Evolutionary conservation across 1,284 basidiomycete species (phyloP).

Genomic region (Apiotrichum gamsii): DNA sequence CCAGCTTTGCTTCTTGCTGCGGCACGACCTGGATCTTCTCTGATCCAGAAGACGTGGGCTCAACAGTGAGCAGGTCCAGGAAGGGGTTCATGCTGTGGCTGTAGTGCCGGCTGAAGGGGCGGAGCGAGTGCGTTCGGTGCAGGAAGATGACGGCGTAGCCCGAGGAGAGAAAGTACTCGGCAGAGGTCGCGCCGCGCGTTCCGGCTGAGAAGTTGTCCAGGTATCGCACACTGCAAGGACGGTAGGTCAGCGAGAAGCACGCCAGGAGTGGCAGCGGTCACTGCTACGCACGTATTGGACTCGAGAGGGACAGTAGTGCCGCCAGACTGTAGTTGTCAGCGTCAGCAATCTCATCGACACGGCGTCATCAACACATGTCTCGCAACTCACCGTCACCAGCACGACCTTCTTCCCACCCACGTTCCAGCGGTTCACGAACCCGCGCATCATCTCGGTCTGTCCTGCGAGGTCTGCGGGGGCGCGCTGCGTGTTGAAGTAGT

Average conservation of each 20-base stretch:
- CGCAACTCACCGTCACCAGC: conserved; percentile 74
- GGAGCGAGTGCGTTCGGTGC: conserved; percentile 93
- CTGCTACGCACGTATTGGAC: conserved; percentile 78
- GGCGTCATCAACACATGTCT: no score
- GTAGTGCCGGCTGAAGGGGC: conserved; percentile 94
- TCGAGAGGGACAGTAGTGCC: conserved; percentile 93
- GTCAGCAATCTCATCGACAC: no score
- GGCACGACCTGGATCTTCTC: conserved; percentile 53
- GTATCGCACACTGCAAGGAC: conserved; percentile 84
- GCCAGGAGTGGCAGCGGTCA: background rate
- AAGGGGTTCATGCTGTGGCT: conserved; percentile 97
- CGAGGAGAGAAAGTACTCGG: conserved; percentile 87
- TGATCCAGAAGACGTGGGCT: background rate
- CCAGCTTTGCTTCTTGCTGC: conserved; percentile 58
- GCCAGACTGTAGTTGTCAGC: conserved; percentile 78
- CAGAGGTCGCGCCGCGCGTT: conserved; percentile 92
- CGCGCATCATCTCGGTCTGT: conserved; percentile 58
- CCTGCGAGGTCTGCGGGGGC: conserved; percentile 64
- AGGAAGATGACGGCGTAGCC: conserved; percentile 98
- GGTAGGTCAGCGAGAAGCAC: no score
- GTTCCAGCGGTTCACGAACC: conserved; percentile 67
- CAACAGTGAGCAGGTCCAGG: conserved; percentile 83
- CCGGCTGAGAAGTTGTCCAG: conserved; percentile 99
- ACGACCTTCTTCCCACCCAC: conserved; percentile 69
- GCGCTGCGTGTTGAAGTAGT: conserved; percentile 77